Evolutionary conservation across 768 basidiomycete genomes (phyloP).

Genomic region (Lepiota brunneoincarnata): DNA sequence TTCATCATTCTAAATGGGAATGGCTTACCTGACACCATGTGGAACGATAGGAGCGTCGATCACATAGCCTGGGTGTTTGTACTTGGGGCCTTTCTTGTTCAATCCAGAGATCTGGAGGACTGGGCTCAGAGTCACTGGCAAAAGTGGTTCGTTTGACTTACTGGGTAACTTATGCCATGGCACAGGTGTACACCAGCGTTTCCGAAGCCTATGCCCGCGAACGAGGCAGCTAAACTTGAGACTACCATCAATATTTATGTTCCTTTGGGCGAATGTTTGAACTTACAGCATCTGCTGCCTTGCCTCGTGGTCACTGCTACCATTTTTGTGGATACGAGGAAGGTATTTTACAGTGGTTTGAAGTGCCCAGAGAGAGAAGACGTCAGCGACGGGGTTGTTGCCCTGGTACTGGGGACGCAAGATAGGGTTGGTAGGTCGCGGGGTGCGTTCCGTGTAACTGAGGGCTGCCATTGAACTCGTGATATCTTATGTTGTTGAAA

Average conservation of each 20-base stretch:
- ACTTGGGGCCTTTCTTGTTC: slow-evolving; percentile 93
- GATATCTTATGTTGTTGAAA: background rate
- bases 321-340: slow-evolving; percentile 79
- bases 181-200: slow-evolving; percentile 92
- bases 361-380: slow-evolving; percentile 94
- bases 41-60: slow-evolving; percentile 90
- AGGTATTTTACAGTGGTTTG: slow-evolving; percentile 86
- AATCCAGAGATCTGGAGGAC: slow-evolving; percentile 75
- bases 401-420: slow-evolving; percentile 92
- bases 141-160: slow-evolving; percentile 29
- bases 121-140: background rate
- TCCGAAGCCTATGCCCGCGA: slow-evolving; percentile 94
- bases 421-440: slow-evolving; percentile 88
- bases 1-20: background rate
- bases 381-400: slow-evolving; percentile 91
- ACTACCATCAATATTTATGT: slow-evolving; percentile 3
- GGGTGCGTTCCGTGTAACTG: slow-evolving; percentile 88
- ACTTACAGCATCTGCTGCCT: slow-evolving; percentile 87
- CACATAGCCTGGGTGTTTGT: slow-evolving; percentile 86
- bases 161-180: slow-evolving; percentile 88
- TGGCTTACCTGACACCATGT: slow-evolving; percentile 73
- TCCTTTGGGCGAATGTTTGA: background rate
- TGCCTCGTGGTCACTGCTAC: slow-evolving; percentile 72
- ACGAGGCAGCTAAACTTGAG: slow-evolving; percentile 80
- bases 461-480: background rate